Evolutionary conservation across 1,284 basidiomycete species (phyloP), one percentile per base, ranked within the genome.

Genomic region (Porogramme epimiltina): DNA sequence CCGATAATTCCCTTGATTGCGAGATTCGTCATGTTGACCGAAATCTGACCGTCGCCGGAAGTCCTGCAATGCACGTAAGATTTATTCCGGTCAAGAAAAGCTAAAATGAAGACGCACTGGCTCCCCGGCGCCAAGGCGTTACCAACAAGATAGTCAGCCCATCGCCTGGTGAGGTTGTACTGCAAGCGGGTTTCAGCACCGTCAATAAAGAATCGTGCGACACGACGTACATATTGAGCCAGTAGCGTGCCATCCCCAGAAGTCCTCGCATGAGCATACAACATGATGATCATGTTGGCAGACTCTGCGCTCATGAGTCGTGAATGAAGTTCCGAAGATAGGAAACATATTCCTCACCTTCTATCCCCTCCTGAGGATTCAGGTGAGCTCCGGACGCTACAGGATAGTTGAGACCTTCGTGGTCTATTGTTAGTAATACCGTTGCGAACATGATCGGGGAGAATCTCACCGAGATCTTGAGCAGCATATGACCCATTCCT

Each of bases 251-350:
- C 71, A 58, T 87, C 83, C 11, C 76, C 75, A 0, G 82, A 77
- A 42, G 77, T 76, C 55, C 84, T 80, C 2, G 82, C 82, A 63
- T 87, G 85, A 48, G 82, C 84, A 47, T 87, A 68, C 20, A 54
- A 6, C 84, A 88, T 87, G 62, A 89, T 87, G 18, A 90, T 67
- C 85, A 87, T 87, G 60, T 87, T 87, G 6, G 84, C 84, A 42
- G 81, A 79, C 63, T 87, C 84, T 85, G 38, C 15, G 10, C 1
- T 8, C 16, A n/a, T n/a, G 5, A 4, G n/a, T 16, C 6, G 8
- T 37, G 5, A 9, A 18, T 4, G 5, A 16, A 18, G 8, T 13
- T 37, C 34, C 9, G 15, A 31, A 31, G 28, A 31, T 16, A 6
- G 34, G 34, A 10, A 15, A 18, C 22, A 11, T 11, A 16, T n/a